Evolutionary conservation across 805 yeast genomes (phyloP), one percentile per base, ranked within the genome.

Genomic region (Scheffersomyces coipomensis): DNA sequence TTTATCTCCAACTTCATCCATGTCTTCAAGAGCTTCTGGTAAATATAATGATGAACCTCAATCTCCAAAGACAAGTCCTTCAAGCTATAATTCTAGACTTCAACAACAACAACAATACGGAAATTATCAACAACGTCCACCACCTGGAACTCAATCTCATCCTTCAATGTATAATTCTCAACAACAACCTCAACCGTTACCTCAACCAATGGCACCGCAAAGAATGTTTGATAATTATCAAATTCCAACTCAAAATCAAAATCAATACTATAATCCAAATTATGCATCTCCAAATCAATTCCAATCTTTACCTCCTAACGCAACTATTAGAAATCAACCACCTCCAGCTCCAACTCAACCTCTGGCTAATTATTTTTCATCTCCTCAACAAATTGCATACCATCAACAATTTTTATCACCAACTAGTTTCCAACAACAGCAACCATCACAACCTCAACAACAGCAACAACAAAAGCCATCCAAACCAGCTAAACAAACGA

Each of bases 41-140:
- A 59, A 57, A 36, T 49, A 50, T 15, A 43, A 51, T 11, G 73
- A 67, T 15, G 64, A 65, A 38, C 64, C 70, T 1, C 70, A 64
- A 34, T 64, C 71, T 4, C 75, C 75, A 0, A 66, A 59, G 29
- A 60, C 71, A 2, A 64, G 70, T 2, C 73, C 71, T 0, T 44
- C 46, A 10, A 44, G 37, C 4, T 29, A 38, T 24, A 29, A 46
- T 25, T 34, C 42, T 18, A 39, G 37, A 29, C 29, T 45, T 13
- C 24, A 43, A 16, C 42, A 35, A 22, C 33, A 19, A 13, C 42
- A 46, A 41, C 55, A 45, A 29, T 38, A 38, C 13, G 11, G 8
- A 5, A 33, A 27, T 15, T 27, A 27, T 15, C 30, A 27, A 27
- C 30, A 11, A 5, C 30, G 18, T 13, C 18, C 30, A 13, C 30